Conservation (phyloP, 495 filamentous ascomycete species). For the Penicillium coffeae region DNA sequence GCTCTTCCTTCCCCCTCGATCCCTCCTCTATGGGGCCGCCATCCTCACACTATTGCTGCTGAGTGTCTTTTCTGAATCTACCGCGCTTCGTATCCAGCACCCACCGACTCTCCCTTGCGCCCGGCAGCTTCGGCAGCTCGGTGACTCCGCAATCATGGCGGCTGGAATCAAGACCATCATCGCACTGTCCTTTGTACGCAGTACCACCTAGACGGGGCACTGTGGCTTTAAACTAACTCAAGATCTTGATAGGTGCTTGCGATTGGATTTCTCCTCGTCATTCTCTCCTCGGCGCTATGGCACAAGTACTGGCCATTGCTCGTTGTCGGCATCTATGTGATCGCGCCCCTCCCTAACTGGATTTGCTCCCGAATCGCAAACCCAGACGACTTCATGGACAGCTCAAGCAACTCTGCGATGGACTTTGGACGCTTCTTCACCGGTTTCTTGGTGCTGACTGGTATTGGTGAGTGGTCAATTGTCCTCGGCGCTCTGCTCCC, state of each 20-base stretch:
- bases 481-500: neutral
- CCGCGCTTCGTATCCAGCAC: neutral
- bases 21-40: constrained; percentile 21
- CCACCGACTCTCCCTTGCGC: neutral
- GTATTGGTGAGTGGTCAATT: constrained; percentile 68
- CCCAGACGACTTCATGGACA: constrained; percentile 96
- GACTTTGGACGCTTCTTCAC: constrained; percentile 94
- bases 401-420: constrained; percentile 69
- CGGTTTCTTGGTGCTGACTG: constrained; percentile 96
- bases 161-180: constrained; percentile 98
- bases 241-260: constrained; percentile 70
- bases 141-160: constrained; percentile 60
- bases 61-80: constrained; percentile 4
- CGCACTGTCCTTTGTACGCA: constrained; percentile 85
- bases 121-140: constrained; percentile 11
- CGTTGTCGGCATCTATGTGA: constrained; percentile 90
- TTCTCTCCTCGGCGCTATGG: constrained; percentile 93
- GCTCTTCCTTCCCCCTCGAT: constrained; percentile 11
- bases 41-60: constrained; percentile 1
- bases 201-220: neutral
- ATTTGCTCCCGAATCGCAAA: constrained; percentile 83
- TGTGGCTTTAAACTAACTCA: neutral
- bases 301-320: constrained; percentile 88
- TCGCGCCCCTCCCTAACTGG: constrained; percentile 95
- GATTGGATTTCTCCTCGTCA: constrained; percentile 98